Evolutionary conservation across 2,329 filamentous ascomycete species (phyloP).

Genomic region (Zymoseptoria brevis): DNA sequence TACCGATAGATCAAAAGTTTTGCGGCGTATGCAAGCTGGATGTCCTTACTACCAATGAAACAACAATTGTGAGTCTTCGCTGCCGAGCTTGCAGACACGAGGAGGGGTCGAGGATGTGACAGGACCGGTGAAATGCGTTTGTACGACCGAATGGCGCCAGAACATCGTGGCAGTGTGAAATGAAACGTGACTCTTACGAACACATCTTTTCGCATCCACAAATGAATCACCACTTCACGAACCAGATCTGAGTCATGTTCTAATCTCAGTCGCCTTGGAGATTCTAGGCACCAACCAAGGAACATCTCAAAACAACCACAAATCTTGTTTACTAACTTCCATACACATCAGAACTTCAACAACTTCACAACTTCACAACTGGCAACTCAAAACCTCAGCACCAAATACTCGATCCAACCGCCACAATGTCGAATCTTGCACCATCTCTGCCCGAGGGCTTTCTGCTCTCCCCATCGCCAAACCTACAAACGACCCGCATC

Average conservation of each 20-base stretch:
- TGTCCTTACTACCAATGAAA: too few relatives aligned
- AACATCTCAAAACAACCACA: background rate
- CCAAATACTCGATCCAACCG: background rate
- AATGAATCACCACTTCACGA: background rate
- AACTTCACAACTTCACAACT: background rate
- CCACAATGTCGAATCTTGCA: background rate
- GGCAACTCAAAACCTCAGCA: background rate
- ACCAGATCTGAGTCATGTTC: background rate
- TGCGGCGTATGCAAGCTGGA: too few relatives aligned
- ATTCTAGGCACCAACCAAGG: background rate
- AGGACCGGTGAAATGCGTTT: background rate
- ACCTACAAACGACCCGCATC: slow-evolving; percentile 43
- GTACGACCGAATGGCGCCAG: background rate
- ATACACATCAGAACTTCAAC: background rate
- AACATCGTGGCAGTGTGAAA: background rate
- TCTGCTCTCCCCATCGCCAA: slow-evolving; percentile 38
- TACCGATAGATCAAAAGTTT: background rate
- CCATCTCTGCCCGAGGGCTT: slow-evolving; percentile 38
- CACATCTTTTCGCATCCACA: background rate
- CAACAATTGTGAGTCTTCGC: too few relatives aligned
- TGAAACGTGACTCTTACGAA: background rate
- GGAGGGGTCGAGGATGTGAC: background rate
- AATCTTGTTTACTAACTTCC: background rate
- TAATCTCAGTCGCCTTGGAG: background rate
- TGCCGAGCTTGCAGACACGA: too few relatives aligned